These are phyloP conservation scores for carrot (Daucus carota) DNA, from an alignment of 129 eudicot genomes.

Conservation along the genomic window DH1_v3.0 NC_030386.2:34087501-34088000, in stretches of 20 bases:
- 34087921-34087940: background rate
- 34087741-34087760: background rate
- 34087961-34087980: background rate
- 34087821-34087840: no score
- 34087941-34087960: background rate
- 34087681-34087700: background rate
- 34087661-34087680: background rate
- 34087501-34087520: background rate
- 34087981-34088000: background rate
- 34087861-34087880: no score
- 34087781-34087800: background rate
- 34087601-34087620: conserved; percentile 44
- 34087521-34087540: background rate
- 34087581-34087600: conserved; percentile 71
- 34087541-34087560: conserved; percentile 70
- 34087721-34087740: background rate
- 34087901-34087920: background rate
- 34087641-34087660: background rate
- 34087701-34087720: background rate
- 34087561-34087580: conserved; percentile 50
- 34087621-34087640: background rate
- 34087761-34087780: background rate
- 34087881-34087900: no score
- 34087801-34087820: no score
- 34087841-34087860: no score